These are phyloP conservation scores for Penicillium sp. DNA, from an alignment of 2,329 filamentous ascomycete species.

Conservation along the genomic window DNA sequence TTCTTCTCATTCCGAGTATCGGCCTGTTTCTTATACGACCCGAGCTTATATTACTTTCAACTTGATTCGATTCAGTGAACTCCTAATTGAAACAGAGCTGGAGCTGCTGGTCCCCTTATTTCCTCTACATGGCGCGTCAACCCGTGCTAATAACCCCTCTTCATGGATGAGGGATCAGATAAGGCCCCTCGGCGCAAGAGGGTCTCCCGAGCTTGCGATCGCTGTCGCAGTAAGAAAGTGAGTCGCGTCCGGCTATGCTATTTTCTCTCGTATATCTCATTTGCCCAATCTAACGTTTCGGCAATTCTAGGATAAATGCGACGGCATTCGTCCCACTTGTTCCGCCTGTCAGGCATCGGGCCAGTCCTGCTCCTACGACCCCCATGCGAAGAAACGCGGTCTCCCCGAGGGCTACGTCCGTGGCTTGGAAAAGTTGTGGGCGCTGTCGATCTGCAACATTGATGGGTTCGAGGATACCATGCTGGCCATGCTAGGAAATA, in stretches of 20 bases:
- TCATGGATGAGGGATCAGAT: slow-evolving; percentile 43
- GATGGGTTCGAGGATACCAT: slow-evolving; percentile 47
- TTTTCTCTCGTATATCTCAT: slow-evolving; percentile 1
- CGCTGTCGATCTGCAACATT: slow-evolving; percentile 46
- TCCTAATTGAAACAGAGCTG: not conserved
- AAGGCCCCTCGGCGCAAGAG: slow-evolving; percentile 45
- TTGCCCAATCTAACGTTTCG: not conserved
- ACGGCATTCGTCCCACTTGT: slow-evolving; percentile 45
- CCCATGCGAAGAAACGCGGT: slow-evolving; percentile 47
- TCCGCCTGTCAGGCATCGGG: slow-evolving; percentile 43
- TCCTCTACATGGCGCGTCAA: slow-evolving; percentile 28
- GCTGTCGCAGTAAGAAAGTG: slow-evolving; percentile 48
- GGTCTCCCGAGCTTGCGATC: slow-evolving; percentile 48
- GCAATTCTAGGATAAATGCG: slow-evolving; percentile 42
- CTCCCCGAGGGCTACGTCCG: slow-evolving; percentile 50
- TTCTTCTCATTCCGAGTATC: not conserved
- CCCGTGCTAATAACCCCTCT: slow-evolving; percentile 25
- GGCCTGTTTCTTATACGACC: not conserved
- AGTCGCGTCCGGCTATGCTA: slow-evolving; percentile 3
- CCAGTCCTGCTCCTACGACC: slow-evolving; percentile 46
- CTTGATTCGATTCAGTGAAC: not conserved
- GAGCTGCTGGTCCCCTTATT: not conserved
- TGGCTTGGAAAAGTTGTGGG: slow-evolving; percentile 49
- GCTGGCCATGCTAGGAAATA: slow-evolving; percentile 40
- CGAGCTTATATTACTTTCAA: not conserved